Conservation (phyloP, 768 basidiomycete species). For the Scleroderma bovista region DNA sequence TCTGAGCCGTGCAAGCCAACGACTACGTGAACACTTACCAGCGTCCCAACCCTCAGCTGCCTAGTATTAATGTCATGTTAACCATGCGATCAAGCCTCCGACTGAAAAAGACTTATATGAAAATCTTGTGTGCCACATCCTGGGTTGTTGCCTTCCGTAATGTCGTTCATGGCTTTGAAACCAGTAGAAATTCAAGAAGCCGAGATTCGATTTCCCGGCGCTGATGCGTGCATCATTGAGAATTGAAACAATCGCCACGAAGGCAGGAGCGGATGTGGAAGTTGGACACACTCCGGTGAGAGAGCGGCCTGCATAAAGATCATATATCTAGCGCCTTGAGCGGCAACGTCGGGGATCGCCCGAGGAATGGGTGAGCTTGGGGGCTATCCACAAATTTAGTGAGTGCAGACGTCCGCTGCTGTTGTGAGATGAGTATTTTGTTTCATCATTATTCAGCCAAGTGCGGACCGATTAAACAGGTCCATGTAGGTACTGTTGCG, state of each 20-base stretch:
- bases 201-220: conserved; percentile 40
- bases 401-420: neutral
- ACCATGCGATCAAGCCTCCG: too few relatives aligned
- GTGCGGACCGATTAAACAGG: conserved; percentile 52
- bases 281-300: conserved; percentile 48
- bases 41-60: conserved; percentile 58
- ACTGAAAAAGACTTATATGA: too few relatives aligned
- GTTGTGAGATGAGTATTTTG: conserved; percentile 43
- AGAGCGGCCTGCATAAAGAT: conserved; percentile 41
- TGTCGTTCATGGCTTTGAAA: conserved; percentile 34
- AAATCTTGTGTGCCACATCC: conserved; percentile 64
- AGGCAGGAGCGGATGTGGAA: conserved; percentile 58
- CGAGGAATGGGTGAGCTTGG: too few relatives aligned
- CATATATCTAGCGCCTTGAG: conserved; percentile 47
- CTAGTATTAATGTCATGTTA: conserved; percentile 19
- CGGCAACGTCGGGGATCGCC: too few relatives aligned
- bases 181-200: conserved; percentile 52
- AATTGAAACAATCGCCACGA: conserved; percentile 58
- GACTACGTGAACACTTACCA: conserved; percentile 29
- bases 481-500: conserved; percentile 47
- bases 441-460: conserved; percentile 20
- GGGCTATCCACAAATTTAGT: conserved; percentile 35
- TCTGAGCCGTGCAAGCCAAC: conserved; percentile 2
- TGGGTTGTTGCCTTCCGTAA: too few relatives aligned
- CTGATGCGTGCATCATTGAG: conserved; percentile 57